Evolutionary conservation across 2,329 filamentous ascomycete genomes (phyloP).

Genomic region (Aureobasidium pullulans): DNA sequence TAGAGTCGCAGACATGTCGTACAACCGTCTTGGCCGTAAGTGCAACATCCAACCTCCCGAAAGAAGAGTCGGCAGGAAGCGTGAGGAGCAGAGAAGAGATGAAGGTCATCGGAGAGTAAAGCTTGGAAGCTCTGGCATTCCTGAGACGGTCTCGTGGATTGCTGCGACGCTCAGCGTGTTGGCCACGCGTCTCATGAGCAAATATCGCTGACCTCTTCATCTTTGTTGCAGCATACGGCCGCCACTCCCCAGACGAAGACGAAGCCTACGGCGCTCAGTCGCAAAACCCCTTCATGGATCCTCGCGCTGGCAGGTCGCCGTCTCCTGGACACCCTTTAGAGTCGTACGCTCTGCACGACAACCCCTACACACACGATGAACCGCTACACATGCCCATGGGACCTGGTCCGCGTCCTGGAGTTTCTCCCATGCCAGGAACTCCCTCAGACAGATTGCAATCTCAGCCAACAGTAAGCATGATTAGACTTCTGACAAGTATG

Average conservation of each 20-base stretch:
- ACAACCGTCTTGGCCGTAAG: conserved; percentile 60
- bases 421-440: conserved; percentile 29
- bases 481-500: not conserved
- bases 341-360: conserved; percentile 77
- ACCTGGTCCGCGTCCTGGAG: conserved; percentile 40
- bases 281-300: conserved; percentile 41
- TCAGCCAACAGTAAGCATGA: conserved; percentile 68
- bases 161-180: not conserved
- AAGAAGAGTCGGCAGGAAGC: not conserved
- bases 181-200: not conserved
- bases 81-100: not conserved
- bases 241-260: conserved; percentile 20
- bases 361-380: conserved; percentile 52
- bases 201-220: conserved; percentile 7
- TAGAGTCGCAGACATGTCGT: conserved; percentile 48
- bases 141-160: not conserved
- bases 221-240: conserved; percentile 15
- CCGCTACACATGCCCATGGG: conserved; percentile 65
- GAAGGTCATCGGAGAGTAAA: not conserved
- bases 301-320: conserved; percentile 55
- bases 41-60: not conserved
- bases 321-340: conserved; percentile 69
- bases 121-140: not conserved
- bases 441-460: conserved; percentile 71
- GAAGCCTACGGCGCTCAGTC: conserved; percentile 21